A percentile compares a stretch with the other conserved stretches of the same genome.
Conservation (phyloP, 1,284 basidiomycete genomes). For the Volvariella volvacea region DNA sequence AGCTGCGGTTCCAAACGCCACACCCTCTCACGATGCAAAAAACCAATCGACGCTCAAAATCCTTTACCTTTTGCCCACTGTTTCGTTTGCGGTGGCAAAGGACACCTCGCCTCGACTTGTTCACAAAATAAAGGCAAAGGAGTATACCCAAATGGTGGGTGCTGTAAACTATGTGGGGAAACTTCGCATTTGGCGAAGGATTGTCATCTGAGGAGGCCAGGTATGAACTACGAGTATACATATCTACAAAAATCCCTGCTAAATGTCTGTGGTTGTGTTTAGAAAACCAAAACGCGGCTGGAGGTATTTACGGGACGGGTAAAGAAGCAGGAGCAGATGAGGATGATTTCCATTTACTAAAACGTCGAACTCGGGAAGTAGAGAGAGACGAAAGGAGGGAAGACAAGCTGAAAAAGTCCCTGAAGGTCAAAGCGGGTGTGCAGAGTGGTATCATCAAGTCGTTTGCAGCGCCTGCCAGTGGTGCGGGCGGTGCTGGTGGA, state of each 20-base stretch:
- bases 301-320: constrained; percentile 47
- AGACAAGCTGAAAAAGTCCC: constrained; percentile 33
- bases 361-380: constrained; percentile 54
- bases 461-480: no score
- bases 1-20: constrained; percentile 85
- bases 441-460: constrained; percentile 38
- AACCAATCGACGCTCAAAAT: constrained; percentile 53
- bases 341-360: constrained; percentile 85
- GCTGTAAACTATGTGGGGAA: constrained; percentile 82
- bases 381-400: constrained; percentile 51
- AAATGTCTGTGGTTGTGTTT: no score
- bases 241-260: no score
- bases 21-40: constrained; percentile 71
- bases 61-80: constrained; percentile 88
- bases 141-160: constrained; percentile 87
- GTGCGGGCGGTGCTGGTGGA: constrained; percentile 22
- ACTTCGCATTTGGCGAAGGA: constrained; percentile 84
- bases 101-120: constrained; percentile 80
- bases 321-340: constrained; percentile 76
- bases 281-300: constrained; percentile 24
- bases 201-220: constrained; percentile 62
- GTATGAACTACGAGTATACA: no score
- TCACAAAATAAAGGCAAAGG: constrained; percentile 77
- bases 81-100: constrained; percentile 80
- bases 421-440: constrained; percentile 37